Percentiles rank a stretch among this genome's conserved stretches.
Evolutionary conservation across 1,139 yeast genomes (phyloP).

Genomic region (Schizosaccharomyces versatilis): DNA sequence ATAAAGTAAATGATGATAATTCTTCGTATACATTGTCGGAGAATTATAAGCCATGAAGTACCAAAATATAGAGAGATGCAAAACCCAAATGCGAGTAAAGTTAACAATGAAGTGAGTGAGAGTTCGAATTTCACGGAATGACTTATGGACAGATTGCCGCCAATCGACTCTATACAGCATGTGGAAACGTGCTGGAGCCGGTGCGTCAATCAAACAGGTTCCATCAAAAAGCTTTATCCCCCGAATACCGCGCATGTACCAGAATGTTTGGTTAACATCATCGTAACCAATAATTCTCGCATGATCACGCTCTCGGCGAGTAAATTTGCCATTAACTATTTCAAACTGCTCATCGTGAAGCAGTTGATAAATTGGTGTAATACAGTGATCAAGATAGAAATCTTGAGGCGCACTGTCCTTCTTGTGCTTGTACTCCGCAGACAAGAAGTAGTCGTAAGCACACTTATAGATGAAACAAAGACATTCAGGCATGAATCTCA

Average conservation of each 20-base stretch:
- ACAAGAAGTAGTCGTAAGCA: conserved; percentile 66
- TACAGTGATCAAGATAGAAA: conserved; percentile 73
- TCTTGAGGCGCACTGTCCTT: conserved; percentile 49
- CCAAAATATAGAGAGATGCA: conserved; percentile 78
- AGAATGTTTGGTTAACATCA: conserved; percentile 92
- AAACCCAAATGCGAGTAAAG: conserved; percentile 94
- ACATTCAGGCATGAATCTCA: conserved; percentile 82
- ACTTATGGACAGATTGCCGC: conserved; percentile 83
- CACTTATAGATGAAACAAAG: conserved; percentile 83
- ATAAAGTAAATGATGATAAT: conserved; percentile 62
- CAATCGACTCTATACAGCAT: conserved; percentile 84
- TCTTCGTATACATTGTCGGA: conserved; percentile 69
- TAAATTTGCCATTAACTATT: conserved; percentile 80
- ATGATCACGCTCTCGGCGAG: conserved; percentile 93
- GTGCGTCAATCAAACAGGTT: conserved; percentile 70
- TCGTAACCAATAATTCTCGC: conserved; percentile 87
- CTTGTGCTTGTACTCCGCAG: conserved; percentile 67
- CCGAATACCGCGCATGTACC: conserved; percentile 98
- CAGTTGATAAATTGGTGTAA: conserved; percentile 79
- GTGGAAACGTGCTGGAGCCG: conserved; percentile 69
- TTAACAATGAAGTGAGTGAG: conserved; percentile 93
- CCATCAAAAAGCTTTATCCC: conserved; percentile 82
- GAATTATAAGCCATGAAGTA: conserved; percentile 85
- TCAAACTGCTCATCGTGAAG: conserved; percentile 90
- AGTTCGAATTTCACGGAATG: conserved; percentile 88